Evolutionary conservation across 306 rosid genomes (phyloP), one percentile per base, ranked within the genome.

Genomic region (Rosa lucieae): DNA sequence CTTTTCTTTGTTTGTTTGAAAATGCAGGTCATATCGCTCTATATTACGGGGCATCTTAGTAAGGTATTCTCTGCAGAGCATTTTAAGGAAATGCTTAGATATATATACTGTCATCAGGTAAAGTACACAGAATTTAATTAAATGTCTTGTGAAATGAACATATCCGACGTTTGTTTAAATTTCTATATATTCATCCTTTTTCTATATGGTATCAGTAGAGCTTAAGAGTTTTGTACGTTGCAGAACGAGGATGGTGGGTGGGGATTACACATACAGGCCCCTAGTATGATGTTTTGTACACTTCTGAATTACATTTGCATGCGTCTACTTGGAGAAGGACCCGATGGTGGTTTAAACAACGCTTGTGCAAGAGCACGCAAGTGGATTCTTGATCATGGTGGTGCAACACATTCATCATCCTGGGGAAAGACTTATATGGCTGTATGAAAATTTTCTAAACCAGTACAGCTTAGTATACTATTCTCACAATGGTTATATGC

Each of bases 351-450:
- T 0, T 71, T 70, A 35, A 83, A 90, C 68, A 77, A 89, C 70
- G 94, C 92, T 37, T 91, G 97, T 74, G 85, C 74, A 3, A 85
- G 85, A 82, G 98, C 92, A 42, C 78, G 90, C 55, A 85, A 81
- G 0, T 93, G 98, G 98, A 93, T 93, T 73, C 93, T 49, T 75
- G 86, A 90, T 71, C 93, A 85, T 55, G 95, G 91, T 29, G 83
- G 92, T n/a, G 91, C 80, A 0, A 81, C 88, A 56, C 63, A 56
- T 56, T 56, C 63, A 20, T n/a, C 92, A 55, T 90, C 97, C 0
- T 93, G 98, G 98, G 98, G 98, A 11, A 93, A 93, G 84, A 82
- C 87, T 8, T 91, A 93, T 93, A 89, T 93, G 78, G 88, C 97
- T 46, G 97, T 92, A 82, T 3, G 44, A 23, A 62, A 3, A 10